A percentile compares a stretch with the other conserved stretches of the same genome.
Evolutionary conservation across 331 rosid genomes (phyloP).

Genomic region (Telfairia occidentalis): DNA sequence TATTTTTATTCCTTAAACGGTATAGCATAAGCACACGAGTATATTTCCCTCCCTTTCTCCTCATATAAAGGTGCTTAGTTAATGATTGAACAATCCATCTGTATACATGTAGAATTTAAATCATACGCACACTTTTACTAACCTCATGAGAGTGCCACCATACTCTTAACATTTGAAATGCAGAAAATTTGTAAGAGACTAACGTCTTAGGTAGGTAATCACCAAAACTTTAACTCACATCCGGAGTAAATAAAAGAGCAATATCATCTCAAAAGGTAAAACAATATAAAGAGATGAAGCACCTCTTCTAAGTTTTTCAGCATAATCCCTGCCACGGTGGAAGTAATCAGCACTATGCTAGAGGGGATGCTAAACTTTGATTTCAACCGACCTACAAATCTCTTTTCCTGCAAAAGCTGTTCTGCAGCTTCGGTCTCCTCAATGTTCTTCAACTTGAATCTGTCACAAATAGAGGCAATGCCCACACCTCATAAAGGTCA

Average conservation of each 20-base stretch:
- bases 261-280: not conserved
- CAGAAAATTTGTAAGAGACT: not conserved
- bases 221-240: not conserved
- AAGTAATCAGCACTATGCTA: conserved; percentile 91
- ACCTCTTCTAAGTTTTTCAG: conserved; percentile 97
- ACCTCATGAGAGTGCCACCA: not conserved
- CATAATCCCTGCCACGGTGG: conserved; percentile 98
- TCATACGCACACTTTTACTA: not conserved
- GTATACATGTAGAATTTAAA: not conserved
- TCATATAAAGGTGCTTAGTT: not conserved
- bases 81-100: not conserved
- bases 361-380: conserved; percentile 82
- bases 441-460: conserved; percentile 77
- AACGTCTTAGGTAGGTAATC: not conserved
- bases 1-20: conserved; percentile 6
- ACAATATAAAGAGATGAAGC: not conserved
- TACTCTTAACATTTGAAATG: not conserved
- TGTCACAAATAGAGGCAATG: conserved; percentile 20
- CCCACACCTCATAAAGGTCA: not conserved
- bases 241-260: not conserved
- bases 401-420: conserved; percentile 85
- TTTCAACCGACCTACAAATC: conserved; percentile 64
- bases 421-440: conserved; percentile 99
- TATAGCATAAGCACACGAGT: not conserved
- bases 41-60: not conserved